These are phyloP conservation scores for Casuarina glauca DNA, from an alignment of 306 rosid species.

Conservation along the genomic window DNA sequence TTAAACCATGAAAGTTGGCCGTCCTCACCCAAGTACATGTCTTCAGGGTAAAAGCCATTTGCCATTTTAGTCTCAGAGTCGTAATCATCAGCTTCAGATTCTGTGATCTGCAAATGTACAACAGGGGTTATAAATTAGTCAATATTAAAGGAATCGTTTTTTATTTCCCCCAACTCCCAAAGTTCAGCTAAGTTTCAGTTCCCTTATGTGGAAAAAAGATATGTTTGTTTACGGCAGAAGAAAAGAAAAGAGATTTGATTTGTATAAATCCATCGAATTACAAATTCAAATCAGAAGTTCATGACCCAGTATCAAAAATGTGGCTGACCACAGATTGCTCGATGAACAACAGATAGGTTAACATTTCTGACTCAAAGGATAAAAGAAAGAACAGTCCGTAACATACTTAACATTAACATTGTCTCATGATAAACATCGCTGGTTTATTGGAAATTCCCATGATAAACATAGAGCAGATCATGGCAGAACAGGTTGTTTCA, in stretches of 20 bases:
- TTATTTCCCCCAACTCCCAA: neutral
- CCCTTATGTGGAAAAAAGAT: neutral
- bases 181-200: slow-evolving; percentile 1
- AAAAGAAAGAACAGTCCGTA: neutral
- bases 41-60: slow-evolving; percentile 59
- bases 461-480: neutral
- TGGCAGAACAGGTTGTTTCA: neutral
- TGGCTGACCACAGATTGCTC: neutral
- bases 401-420: neutral
- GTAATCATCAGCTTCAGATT: slow-evolving; percentile 58
- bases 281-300: too few relatives aligned
- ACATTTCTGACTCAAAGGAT: neutral
- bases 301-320: neutral
- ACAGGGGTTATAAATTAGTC: slow-evolving; percentile 20
- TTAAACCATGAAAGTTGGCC: slow-evolving; percentile 92
- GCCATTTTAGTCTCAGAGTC: slow-evolving; percentile 60
- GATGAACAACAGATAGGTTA: neutral
- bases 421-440: neutral
- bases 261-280: too few relatives aligned
- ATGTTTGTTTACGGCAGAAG: neutral
- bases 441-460: neutral
- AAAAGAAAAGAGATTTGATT: neutral
- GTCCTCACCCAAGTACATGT: slow-evolving; percentile 72
- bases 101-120: slow-evolving; percentile 54
- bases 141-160: neutral